Evolutionary conservation across 2,329 filamentous ascomycete species (phyloP).

Genomic region (Stemphylium vesicarium): DNA sequence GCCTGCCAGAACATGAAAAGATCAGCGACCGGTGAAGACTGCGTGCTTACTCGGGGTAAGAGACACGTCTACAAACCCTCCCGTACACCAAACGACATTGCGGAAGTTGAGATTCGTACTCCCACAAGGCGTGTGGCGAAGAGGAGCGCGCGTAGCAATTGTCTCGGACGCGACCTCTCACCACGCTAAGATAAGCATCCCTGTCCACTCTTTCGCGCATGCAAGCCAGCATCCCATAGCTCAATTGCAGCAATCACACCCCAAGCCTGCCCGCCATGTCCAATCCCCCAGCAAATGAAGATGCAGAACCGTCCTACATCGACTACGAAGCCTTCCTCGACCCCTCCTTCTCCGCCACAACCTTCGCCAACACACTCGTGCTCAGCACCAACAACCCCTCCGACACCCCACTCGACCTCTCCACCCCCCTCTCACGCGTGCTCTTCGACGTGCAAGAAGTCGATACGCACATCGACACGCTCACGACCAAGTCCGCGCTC

Average conservation of each 20-base stretch:
- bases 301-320: slow-evolving; percentile 78
- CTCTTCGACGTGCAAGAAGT: slow-evolving; percentile 97
- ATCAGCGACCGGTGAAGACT: too few relatives aligned
- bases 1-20: too few relatives aligned
- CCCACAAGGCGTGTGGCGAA: neutral
- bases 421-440: slow-evolving; percentile 89
- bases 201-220: neutral
- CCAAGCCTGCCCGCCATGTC: slow-evolving; percentile 30
- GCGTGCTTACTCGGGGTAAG: too few relatives aligned
- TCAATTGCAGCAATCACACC: neutral
- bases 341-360: slow-evolving; percentile 77
- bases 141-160: neutral
- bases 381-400: slow-evolving; percentile 89
- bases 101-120: neutral
- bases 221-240: neutral
- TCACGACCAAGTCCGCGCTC: slow-evolving; percentile 83
- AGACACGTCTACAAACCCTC: too few relatives aligned
- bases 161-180: neutral
- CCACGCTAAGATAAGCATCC: slow-evolving; percentile 13
- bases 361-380: slow-evolving; percentile 88
- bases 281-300: slow-evolving; percentile 37
- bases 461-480: slow-evolving; percentile 89
- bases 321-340: slow-evolving; percentile 93
- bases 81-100: neutral
- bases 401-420: slow-evolving; percentile 89